phyloP scores from a whole-genome alignment of 2,329 filamentous ascomycete species.

The Zymoseptoria passerinii region DNA sequence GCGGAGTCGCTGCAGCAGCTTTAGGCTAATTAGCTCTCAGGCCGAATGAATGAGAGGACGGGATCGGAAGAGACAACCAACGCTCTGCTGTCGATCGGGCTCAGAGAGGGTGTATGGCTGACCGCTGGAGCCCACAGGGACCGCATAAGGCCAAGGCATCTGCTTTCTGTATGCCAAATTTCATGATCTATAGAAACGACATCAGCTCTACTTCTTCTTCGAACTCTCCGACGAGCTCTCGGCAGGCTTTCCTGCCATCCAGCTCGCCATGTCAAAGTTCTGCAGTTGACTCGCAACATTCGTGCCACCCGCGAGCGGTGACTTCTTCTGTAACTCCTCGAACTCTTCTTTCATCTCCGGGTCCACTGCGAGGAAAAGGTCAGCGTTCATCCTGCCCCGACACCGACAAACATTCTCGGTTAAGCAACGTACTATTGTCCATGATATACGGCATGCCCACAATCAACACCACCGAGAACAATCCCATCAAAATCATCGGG shows the following conservation, averaged over 20 bases:
- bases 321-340: slow-evolving; percentile 76
- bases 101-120: not conserved
- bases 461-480: slow-evolving; percentile 74
- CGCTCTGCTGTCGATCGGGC: not conserved
- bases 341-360: slow-evolving; percentile 91
- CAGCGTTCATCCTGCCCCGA: slow-evolving; percentile 11
- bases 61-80: not conserved
- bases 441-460: slow-evolving; percentile 91
- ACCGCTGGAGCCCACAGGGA: not conserved
- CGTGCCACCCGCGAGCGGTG: slow-evolving; percentile 44
- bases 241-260: slow-evolving; percentile 51
- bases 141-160: not conserved
- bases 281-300: slow-evolving; percentile 47
- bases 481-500: slow-evolving; percentile 90
- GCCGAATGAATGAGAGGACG: not conserved
- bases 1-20: not conserved
- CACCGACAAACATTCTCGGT: too few species aligned
- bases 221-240: slow-evolving; percentile 10
- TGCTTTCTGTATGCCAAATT: not conserved
- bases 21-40: not conserved
- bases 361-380: slow-evolving; percentile 60
- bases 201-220: slow-evolving; percentile 14
- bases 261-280: slow-evolving; percentile 60
- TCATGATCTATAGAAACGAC: not conserved
- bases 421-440: slow-evolving; percentile 91